Percentiles rank a stretch among this genome's conserved stretches.
Evolutionary conservation across 1,284 basidiomycete species (phyloP).

Genomic region (Trichosporon inkin): DNA sequence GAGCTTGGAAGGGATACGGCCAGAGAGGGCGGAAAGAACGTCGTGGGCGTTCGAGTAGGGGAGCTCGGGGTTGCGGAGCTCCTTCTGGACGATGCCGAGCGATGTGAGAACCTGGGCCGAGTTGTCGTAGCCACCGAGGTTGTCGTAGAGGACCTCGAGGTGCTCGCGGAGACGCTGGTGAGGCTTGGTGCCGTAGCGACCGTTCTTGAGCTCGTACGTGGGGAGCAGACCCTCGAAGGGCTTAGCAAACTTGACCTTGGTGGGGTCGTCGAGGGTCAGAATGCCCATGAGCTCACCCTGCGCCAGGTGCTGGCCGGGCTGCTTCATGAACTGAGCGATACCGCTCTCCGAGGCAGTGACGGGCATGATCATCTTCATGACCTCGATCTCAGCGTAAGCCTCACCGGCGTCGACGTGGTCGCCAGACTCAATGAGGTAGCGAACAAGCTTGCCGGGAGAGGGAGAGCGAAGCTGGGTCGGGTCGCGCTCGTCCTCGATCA

Average conservation of each 20-base stretch:
- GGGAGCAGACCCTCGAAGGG: conserved; percentile 94
- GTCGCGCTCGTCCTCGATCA: conserved; percentile 99
- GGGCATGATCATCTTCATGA: conserved; percentile 99
- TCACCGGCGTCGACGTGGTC: conserved; percentile 96
- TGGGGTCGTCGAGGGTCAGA: conserved; percentile 91
- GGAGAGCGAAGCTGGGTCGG: conserved; percentile 95
- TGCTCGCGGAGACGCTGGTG: conserved; percentile 80
- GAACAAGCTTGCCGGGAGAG: conserved; percentile 92
- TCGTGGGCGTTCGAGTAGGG: conserved; percentile 83
- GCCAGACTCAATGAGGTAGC: conserved; percentile 93
- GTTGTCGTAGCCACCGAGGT: conserved; percentile 93
- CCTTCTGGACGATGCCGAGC: conserved; percentile 44
- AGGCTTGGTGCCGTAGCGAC: conserved; percentile 78
- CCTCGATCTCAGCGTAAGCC: conserved; percentile 98
- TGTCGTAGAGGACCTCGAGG: conserved; percentile 78
- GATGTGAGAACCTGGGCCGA: conserved; percentile 53
- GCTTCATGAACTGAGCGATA: conserved; percentile 93
- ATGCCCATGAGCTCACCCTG: conserved; percentile 99
- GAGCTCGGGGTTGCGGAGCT: conserved; percentile 68
- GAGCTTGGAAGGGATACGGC: conserved; percentile 86
- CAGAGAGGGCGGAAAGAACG: conserved; percentile 83
- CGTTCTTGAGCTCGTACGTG: conserved; percentile 74
- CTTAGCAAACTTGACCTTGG: conserved; percentile 95
- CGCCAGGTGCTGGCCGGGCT: conserved; percentile 91
- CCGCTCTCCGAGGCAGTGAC: conserved; percentile 95